A percentile compares a stretch with the other conserved stretches of the same genome.
Evolutionary conservation across 2,329 filamentous ascomycete species (phyloP).

Genomic region (Trichophyton equinum): DNA sequence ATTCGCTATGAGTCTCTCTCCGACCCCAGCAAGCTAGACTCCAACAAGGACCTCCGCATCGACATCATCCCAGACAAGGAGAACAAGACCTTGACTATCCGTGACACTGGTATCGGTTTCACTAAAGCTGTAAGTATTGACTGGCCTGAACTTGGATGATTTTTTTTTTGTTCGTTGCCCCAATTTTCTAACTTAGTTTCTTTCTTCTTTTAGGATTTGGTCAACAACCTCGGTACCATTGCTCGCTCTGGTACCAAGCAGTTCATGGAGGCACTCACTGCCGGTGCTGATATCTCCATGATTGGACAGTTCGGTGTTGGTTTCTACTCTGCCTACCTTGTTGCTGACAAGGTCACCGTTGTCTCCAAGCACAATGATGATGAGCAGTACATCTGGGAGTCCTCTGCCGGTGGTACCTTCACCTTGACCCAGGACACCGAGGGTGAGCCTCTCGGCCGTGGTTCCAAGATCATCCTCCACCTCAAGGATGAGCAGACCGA

Average conservation of each 20-base stretch:
- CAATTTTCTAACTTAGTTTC: conserved; percentile 25
- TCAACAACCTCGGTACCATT: conserved; percentile 99
- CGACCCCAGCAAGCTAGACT: conserved; percentile 92
- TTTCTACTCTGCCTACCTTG: conserved; percentile 99
- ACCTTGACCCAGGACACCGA: conserved; percentile 82
- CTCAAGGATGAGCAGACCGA: conserved; percentile 98
- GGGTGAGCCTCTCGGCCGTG: conserved; percentile 79
- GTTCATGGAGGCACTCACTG: conserved; percentile 99
- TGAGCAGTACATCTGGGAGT: conserved; percentile 99
- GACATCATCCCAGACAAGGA: conserved; percentile 98
- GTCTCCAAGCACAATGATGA: conserved; percentile 99
- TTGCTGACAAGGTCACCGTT: conserved; percentile 91
- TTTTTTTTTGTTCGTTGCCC: neutral
- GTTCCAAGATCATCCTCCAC: conserved; percentile 96
- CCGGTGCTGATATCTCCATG: conserved; percentile 99
- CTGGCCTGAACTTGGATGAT: too few relatives aligned
- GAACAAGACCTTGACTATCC: conserved; percentile 93
- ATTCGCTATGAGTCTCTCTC: conserved; percentile 97
- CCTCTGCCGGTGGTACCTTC: conserved; percentile 93
- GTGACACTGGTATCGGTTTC: conserved; percentile 98
- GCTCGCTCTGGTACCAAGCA: conserved; percentile 99
- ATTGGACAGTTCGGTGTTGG: conserved; percentile 99
- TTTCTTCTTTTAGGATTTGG: conserved; percentile 60
- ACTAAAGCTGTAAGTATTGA: conserved; percentile 82
- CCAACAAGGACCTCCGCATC: conserved; percentile 94